Evolutionary conservation across 768 basidiomycete genomes (phyloP).

Genomic region (Neoboletus subvelutipes): DNA sequence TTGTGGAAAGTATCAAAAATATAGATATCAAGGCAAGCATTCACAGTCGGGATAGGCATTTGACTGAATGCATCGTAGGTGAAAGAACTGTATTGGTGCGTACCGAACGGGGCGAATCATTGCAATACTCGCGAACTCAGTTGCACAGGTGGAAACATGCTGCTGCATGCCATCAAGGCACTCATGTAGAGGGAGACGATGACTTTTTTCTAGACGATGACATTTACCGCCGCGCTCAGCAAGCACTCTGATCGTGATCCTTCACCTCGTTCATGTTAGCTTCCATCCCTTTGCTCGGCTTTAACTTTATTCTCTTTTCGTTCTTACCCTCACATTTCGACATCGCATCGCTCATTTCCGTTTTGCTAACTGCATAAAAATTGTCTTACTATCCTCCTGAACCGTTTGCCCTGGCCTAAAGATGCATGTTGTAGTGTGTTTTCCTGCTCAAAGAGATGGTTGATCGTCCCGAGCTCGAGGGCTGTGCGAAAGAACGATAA

Average conservation of each 20-base stretch:
- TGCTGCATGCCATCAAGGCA: conserved; percentile 67
- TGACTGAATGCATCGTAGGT: conserved; percentile 42
- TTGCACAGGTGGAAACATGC: conserved; percentile 78
- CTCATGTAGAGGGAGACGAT: conserved; percentile 52
- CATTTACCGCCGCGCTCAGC: conserved; percentile 33
- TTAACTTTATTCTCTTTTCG: conserved; percentile 14
- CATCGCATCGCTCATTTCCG: conserved; percentile 14
- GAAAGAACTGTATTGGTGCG: conserved; percentile 74
- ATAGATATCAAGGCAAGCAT: conserved; percentile 64
- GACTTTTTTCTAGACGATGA: conserved; percentile 58
- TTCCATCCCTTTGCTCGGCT: neutral
- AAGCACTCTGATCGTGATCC: conserved; percentile 6
- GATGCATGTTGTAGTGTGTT: conserved; percentile 1
- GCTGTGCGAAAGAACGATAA: neutral
- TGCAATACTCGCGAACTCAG: conserved; percentile 6
- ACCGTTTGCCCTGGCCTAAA: neutral
- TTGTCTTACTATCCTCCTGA: neutral
- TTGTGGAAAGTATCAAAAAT: conserved; percentile 71
- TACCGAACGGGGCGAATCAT: conserved; percentile 12
- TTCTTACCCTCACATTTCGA: conserved; percentile 2
- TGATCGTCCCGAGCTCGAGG: neutral
- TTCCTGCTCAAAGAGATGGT: neutral
- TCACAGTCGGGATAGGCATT: neutral
- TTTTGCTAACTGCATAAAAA: conserved; percentile 15
- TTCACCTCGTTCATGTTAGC: neutral